Conservation (phyloP, 768 basidiomycete genomes). For the Kondoa subrosea region DNA sequence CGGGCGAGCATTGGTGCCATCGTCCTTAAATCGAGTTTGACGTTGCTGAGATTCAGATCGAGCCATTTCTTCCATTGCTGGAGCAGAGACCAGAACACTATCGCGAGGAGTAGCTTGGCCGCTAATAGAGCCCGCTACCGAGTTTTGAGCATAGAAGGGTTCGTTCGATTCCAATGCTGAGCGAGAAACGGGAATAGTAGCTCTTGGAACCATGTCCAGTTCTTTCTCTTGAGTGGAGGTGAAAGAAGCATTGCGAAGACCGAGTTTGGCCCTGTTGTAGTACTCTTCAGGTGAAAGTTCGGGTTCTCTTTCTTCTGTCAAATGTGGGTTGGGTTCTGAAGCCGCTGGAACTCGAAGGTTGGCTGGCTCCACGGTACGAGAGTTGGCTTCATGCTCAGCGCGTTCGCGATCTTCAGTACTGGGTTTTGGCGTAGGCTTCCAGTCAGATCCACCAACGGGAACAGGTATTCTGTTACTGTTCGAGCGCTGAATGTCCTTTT, state of each 20-base stretch:
- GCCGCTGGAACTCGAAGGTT: neutral
- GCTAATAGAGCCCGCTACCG: too few relatives aligned
- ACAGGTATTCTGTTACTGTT: too few relatives aligned
- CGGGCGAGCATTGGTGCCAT: neutral
- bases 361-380: neutral
- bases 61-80: neutral
- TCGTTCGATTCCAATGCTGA: too few relatives aligned
- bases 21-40: neutral
- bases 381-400: too few relatives aligned
- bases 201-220: neutral
- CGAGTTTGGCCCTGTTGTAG: neutral
- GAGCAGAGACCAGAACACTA: neutral
- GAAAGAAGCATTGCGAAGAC: neutral
- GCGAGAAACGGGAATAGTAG: neutral
- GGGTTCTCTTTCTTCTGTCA: neutral
- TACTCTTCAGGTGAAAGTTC: neutral
- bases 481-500: too few relatives aligned
- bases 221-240: neutral
- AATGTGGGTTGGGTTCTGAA: neutral
- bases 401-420: too few relatives aligned
- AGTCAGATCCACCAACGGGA: too few relatives aligned
- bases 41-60: neutral
- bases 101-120: neutral
- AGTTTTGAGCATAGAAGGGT: too few relatives aligned
- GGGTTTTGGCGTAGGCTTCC: too few relatives aligned